These are phyloP conservation scores for Coelastrella sp. DNA, from an alignment of 139 green algal species.

Conservation along the genomic window DNA sequence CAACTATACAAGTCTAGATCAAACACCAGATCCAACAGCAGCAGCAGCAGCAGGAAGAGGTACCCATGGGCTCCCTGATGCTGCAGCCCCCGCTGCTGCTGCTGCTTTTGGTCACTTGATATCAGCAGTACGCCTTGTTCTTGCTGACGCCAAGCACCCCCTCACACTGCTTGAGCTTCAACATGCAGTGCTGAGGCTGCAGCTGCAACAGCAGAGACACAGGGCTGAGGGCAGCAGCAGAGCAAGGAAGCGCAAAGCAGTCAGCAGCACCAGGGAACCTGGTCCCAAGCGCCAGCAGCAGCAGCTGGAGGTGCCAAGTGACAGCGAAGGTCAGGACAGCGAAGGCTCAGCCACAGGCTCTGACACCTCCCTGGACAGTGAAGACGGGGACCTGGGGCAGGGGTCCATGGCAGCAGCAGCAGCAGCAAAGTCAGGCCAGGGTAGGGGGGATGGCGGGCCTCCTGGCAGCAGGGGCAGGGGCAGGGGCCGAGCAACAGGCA, in stretches of 20 bases:
- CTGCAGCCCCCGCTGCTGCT: background rate
- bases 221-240: background rate
- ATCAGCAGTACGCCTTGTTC: background rate
- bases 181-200: background rate
- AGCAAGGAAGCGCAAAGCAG: background rate
- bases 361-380: too few relatives aligned
- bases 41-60: background rate
- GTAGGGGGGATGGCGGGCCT: background rate
- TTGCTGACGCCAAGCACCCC: too few relatives aligned
- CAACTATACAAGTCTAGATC: background rate
- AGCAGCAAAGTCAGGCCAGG: background rate
- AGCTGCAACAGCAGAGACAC: slow-evolving; percentile 6
- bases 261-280: background rate
- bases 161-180: background rate
- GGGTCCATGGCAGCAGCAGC: background rate
- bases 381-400: background rate
- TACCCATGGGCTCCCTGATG: background rate
- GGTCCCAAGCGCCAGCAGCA: slow-evolving; percentile 13
- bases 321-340: too few relatives aligned
- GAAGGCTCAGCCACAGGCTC: too few relatives aligned
- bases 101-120: background rate
- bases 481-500: background rate
- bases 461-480: background rate
- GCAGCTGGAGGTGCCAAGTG: background rate
- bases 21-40: background rate